phyloP scores from a whole-genome alignment of 345 rosid genomes.

The Citrus hindsii region DNA sequence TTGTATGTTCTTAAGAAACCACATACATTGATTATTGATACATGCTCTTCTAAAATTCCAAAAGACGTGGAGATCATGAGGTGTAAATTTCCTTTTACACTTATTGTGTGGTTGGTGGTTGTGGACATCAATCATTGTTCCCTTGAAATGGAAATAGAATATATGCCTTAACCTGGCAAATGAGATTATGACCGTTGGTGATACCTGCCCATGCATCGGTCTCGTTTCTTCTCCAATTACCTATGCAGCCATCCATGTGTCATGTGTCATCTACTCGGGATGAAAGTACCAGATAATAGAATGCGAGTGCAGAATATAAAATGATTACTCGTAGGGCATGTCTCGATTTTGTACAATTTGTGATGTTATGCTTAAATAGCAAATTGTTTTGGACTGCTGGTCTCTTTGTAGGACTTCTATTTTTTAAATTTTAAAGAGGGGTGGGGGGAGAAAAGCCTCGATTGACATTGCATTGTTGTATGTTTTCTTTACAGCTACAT shows the following conservation, averaged over 20 bases:
- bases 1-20: not conserved
- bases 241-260: not conserved
- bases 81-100: not conserved
- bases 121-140: not conserved
- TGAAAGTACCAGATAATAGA: not conserved
- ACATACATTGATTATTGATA: not conserved
- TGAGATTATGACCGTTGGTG: not conserved
- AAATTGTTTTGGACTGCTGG: not conserved
- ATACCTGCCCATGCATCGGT: not conserved
- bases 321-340: not conserved
- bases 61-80: not conserved
- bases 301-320: not conserved
- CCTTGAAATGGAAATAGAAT: not conserved
- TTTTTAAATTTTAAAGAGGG: no score
- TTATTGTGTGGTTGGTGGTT: not conserved
- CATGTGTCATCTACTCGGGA: not conserved
- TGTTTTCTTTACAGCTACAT: slow-evolving; percentile 42
- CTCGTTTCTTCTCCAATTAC: not conserved
- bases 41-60: not conserved
- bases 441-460: not conserved
- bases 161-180: not conserved
- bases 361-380: not conserved
- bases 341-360: not conserved
- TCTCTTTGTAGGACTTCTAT: not conserved
- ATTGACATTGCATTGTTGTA: not conserved